Evolutionary conservation across 768 basidiomycete genomes (phyloP), one percentile per base, ranked within the genome.

Genomic region (Lanmaoa pseudosensibilis): DNA sequence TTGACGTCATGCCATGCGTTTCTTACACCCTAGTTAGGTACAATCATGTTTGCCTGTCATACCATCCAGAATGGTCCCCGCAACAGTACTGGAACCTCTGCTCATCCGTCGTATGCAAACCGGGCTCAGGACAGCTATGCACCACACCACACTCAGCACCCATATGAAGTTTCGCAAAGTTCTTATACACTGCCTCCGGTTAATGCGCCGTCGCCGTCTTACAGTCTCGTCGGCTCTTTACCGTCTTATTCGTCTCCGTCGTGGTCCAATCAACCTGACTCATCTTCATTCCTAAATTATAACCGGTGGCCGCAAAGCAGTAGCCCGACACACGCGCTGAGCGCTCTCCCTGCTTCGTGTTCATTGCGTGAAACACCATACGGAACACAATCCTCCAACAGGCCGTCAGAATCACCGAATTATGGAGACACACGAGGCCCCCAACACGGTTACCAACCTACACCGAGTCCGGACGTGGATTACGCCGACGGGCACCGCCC

Each of bases 21-120:
- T 59, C 63, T 63, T 45, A 61, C 57, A 52, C 41, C 46, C 27
- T 30, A 18, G n/a, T 23, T 65, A 75, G 74, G 74, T 46, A 63
- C 69, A 46, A 69, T 75, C 56, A 76, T 77, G 65, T 75, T 75
- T 55, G 76, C 76, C 30, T 75, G 74, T 61, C 75, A 75, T 64
- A 68, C 66, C 47, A 63, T 75, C 40, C 70, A 72, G 57, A 62
- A 51, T 36, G 49, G 51, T 44, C 36, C 63, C 15, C 72, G 73
- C 51, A 65, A 56, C 43, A 46, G 59, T 23, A 32, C 55, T 12
- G 62, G 36, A 32, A 49, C 64, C 10, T 56, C 67, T 32, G 37
- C 66, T 21, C 66, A 69, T 52, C 57, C 61, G 33, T 64, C 69
- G 21, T 74, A 70, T 36, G 10, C 65, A 21, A 63, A 23, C 38